Base-by-base conservation (phyloP, 257 asterid species). In the Nicotiana obtusifolia region DNA sequence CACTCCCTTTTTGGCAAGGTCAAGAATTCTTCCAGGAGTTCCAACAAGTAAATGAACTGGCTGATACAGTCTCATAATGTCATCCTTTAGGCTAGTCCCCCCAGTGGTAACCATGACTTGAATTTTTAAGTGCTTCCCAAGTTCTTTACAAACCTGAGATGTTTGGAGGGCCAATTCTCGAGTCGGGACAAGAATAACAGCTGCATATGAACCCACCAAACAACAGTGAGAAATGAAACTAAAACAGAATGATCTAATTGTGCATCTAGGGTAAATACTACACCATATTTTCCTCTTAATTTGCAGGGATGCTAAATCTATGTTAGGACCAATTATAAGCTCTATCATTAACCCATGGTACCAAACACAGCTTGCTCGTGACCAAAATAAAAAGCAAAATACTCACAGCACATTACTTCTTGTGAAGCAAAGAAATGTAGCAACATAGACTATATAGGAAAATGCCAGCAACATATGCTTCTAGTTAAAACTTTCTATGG, bases 1-100 rank as follows among this genome's bases (percentile, higher is more conserved):
- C 14, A 94, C 82, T 33, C 93, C 91, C 87, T 92, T 92, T 77
- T 85, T 92, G 37, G 96, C 85, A 83, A 94, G 97, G 87, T 94
- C 98, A 81, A 94, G 94, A 82, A 94, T 89, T 89, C 98, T 89
- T 83, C 98, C 98, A 20, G 98, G 98, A 67, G 98, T 94, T 77
- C 98, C 98, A 82, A 94, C 98, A 81, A 94, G 93, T 80, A 94
- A 89, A 88, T 94, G 98, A 86, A 94, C 98, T 24, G 98, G 98
- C 84, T 94, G 97, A 83, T 92, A 92, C 28, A 94, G 90, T 20
- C 98, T 97, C 97, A 93, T 93, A 80, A 93, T 93, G 87, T 93
- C 98, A 80, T 93, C 98, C 80, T 90, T 92, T 83, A 94, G 83
- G 91, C 98, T 94, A 78, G 98, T 94, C 81, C 98, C 98, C 78